phyloP scores from a whole-genome alignment of 1,139 yeast species.

The Nakaseomyces sp. region DNA sequence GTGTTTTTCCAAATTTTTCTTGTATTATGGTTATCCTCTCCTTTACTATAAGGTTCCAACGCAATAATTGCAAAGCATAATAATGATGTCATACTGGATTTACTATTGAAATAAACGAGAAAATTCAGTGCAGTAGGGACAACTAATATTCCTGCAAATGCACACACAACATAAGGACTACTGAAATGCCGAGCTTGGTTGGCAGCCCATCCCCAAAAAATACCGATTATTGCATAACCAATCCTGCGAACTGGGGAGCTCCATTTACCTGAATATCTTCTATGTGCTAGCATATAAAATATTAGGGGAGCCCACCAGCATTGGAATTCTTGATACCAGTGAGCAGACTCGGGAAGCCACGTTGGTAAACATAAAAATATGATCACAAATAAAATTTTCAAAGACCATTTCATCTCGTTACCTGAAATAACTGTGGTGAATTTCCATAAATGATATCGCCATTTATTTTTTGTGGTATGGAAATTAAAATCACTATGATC shows the following conservation, averaged over 20 bases:
- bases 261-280: constrained; percentile 39
- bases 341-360: constrained; percentile 34
- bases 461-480: constrained; percentile 32
- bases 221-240: constrained; percentile 34
- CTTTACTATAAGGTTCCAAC: constrained; percentile 26
- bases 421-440: constrained; percentile 31
- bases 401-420: constrained; percentile 37
- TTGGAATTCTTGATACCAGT: constrained; percentile 38
- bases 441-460: constrained; percentile 35
- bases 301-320: constrained; percentile 39
- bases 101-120: constrained; percentile 31
- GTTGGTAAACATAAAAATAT: constrained; percentile 37
- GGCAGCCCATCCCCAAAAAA: constrained; percentile 42
- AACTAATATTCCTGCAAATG: constrained; percentile 34
- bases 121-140: constrained; percentile 33
- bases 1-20: constrained; percentile 32
- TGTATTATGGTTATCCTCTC: constrained; percentile 14
- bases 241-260: constrained; percentile 33
- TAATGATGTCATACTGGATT: constrained; percentile 38
- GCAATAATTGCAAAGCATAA: constrained; percentile 37
- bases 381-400: constrained; percentile 34
- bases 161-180: constrained; percentile 35
- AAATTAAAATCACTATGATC: constrained; percentile 35
- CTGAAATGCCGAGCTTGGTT: constrained; percentile 34
- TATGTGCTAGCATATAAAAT: constrained; percentile 35